phyloP scores from a whole-genome alignment of 208 protist genomes.

The Blechomonas ayalai region DNA sequence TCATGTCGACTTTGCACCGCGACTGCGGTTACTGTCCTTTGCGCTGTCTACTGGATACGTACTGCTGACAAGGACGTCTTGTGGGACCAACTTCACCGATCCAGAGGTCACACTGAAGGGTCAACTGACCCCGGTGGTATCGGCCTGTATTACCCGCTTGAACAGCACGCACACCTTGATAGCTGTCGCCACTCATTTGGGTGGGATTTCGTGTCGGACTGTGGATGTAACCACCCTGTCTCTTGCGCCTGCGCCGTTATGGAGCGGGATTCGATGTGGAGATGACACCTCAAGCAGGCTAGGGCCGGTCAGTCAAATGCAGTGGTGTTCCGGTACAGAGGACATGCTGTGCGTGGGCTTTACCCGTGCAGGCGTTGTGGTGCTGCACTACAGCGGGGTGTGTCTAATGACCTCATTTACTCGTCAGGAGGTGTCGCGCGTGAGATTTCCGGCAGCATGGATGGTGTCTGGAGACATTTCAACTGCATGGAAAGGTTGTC shows the following conservation, averaged over 20 bases:
- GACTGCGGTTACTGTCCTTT: conserved; percentile 30
- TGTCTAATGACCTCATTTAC: conserved; percentile 28
- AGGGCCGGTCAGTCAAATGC: conserved; percentile 34
- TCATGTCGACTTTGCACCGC: conserved; percentile 22
- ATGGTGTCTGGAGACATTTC: not conserved
- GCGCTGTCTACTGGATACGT: conserved; percentile 50
- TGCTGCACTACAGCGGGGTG: conserved; percentile 61
- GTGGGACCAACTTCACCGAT: conserved; percentile 34
- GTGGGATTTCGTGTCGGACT: conserved; percentile 37
- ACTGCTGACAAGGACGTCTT: conserved; percentile 29
- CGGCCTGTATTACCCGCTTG: conserved; percentile 20
- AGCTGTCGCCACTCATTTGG: conserved; percentile 44
- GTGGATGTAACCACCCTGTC: conserved; percentile 13
- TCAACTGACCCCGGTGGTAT: conserved; percentile 16
- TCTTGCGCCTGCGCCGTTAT: conserved; percentile 19
- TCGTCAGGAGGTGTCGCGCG: not conserved
- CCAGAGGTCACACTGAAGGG: conserved; percentile 30
- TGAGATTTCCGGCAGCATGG: not conserved
- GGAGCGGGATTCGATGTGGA: conserved; percentile 40
- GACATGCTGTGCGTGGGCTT: conserved; percentile 64
- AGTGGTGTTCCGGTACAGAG: conserved; percentile 40
- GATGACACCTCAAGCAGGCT: conserved; percentile 4
- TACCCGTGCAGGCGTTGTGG: conserved; percentile 31
- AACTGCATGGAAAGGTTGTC: not conserved
- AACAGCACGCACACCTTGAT: conserved; percentile 48